phyloP scores from a whole-genome alignment of 192 early-diverging fungal genomes.

The Rhizoclosmatium sp. region DNA sequence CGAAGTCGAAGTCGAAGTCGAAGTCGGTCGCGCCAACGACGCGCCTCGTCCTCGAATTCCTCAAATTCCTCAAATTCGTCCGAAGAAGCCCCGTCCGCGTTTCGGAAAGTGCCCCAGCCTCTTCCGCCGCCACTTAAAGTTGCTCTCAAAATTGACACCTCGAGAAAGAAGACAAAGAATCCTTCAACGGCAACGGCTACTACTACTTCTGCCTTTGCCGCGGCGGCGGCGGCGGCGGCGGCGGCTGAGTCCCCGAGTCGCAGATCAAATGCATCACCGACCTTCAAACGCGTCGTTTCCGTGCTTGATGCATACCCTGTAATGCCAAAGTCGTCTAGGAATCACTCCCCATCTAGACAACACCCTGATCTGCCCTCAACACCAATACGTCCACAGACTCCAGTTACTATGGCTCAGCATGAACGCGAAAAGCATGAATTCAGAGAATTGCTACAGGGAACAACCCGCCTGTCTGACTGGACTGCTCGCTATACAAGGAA shows the following conservation, averaged over 20 bases:
- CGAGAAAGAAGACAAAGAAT: too few species aligned
- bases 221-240: too few species aligned
- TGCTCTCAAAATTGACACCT: too few species aligned
- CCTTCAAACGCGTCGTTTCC: constrained; percentile 1
- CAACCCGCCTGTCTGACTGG: constrained; percentile 17
- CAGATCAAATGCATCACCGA: background rate
- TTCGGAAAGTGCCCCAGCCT: too few species aligned
- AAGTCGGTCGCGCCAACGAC: background rate
- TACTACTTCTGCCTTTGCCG: too few species aligned
- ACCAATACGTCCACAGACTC: constrained; percentile 11
- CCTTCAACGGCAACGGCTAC: too few species aligned
- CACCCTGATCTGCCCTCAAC: background rate
- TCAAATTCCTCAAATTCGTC: too few species aligned
- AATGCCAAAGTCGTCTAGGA: background rate
- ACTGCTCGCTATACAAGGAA: constrained; percentile 10
- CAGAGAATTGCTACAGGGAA: constrained; percentile 4
- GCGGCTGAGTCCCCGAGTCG: too few species aligned
- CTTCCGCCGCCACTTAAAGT: too few species aligned
- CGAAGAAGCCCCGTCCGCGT: too few species aligned
- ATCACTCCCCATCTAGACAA: background rate
- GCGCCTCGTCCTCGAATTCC: too few species aligned
- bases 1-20: background rate
- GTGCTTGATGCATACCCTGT: background rate
- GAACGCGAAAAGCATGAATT: constrained; percentile 10
- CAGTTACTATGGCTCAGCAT: constrained; percentile 1